Base-by-base conservation (phyloP, 352 stramenopile species). In the Peronospora tabacina region DNA sequence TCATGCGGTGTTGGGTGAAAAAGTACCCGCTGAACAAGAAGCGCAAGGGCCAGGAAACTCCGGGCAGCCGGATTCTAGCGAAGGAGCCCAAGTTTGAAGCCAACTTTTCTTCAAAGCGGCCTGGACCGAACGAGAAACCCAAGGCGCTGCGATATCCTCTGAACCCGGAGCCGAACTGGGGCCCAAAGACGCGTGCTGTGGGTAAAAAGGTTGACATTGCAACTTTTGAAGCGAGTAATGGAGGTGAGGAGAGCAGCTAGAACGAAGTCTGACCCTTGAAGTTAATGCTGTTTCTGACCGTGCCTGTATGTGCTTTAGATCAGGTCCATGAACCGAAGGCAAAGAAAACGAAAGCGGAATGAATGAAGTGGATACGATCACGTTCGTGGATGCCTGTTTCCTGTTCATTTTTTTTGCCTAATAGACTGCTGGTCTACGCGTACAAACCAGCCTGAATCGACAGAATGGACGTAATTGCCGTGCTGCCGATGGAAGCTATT, bases 131-230 rank as follows among this genome's bases (percentile, higher is more conserved):
- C 32, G 75, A 90, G n/a, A 88, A 95, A 55, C 75, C 80, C 39
- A 97, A 97, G 63, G 91, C 94, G 7, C 65, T 87, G 49, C 82
- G 95, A 26, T 98, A 96, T 62, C 90, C 95, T 20, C 56, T 83
- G 6, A 98, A 98, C 70, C 95, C 95, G 3, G 89, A 98, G 63
- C 82, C 91, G 1, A 92, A 98, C 66, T 98, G 95, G 95, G 95
- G 95, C 10, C 95, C 94, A 0, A 98, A 98, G 71, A 78, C 88
- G 0, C 81, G 84, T 52, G 82, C 82, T 33, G 77, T 90, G 1
- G 81, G 84, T 29, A 85, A 91, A 61, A 81, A 77, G 38, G 55
- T 53, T 16, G 66, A 65, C 20, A 51, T 48, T 12, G 37, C 42
- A 16, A 44, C 13, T 16, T 6, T 39, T 35, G 53, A 44, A 7